These are phyloP conservation scores for Atkinsonella hypoxylon DNA, from an alignment of 2,329 filamentous ascomycete genomes.

Conservation along the genomic window DNA sequence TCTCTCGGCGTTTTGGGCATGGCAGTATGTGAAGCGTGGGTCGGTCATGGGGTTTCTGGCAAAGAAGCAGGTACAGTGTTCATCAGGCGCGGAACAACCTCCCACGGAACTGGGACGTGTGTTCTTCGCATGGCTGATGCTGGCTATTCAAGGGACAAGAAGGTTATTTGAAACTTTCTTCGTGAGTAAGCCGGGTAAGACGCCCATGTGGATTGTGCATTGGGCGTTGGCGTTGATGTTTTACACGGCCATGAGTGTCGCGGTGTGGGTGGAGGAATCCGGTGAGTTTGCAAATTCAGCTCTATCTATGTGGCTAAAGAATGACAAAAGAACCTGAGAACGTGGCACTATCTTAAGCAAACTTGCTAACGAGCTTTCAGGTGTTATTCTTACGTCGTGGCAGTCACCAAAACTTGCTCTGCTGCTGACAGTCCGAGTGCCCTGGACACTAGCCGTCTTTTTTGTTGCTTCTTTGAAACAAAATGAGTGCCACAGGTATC, in stretches of 20 bases:
- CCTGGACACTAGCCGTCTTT: constrained; percentile 49
- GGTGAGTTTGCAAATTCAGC: constrained; percentile 34
- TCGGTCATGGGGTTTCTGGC: constrained; percentile 36
- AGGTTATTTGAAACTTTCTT: constrained; percentile 64
- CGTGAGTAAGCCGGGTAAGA: constrained; percentile 49
- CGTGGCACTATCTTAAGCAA: background rate
- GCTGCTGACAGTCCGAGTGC: constrained; percentile 14
- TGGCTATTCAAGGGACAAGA: constrained; percentile 63
- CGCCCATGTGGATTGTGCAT: constrained; percentile 76
- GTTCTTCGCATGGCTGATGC: constrained; percentile 54
- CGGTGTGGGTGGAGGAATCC: constrained; percentile 75
- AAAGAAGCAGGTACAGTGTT: constrained; percentile 19
- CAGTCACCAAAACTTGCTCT: constrained; percentile 9
- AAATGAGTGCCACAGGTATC: constrained; percentile 58
- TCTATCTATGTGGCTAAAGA: background rate
- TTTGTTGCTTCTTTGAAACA: constrained; percentile 60
- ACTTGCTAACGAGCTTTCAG: constrained; percentile 9
- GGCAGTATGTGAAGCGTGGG: constrained; percentile 47
- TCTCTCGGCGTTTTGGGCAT: constrained; percentile 63
- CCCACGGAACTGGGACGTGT: constrained; percentile 50
- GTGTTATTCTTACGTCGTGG: constrained; percentile 23
- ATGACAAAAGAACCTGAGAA: background rate
- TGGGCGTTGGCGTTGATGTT: constrained; percentile 70
- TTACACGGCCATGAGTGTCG: constrained; percentile 61
- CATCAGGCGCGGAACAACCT: constrained; percentile 4